Evolutionary conservation across 2,329 filamentous ascomycete species (phyloP).

Genomic region (Aspergillus oerlinghausenensis): DNA sequence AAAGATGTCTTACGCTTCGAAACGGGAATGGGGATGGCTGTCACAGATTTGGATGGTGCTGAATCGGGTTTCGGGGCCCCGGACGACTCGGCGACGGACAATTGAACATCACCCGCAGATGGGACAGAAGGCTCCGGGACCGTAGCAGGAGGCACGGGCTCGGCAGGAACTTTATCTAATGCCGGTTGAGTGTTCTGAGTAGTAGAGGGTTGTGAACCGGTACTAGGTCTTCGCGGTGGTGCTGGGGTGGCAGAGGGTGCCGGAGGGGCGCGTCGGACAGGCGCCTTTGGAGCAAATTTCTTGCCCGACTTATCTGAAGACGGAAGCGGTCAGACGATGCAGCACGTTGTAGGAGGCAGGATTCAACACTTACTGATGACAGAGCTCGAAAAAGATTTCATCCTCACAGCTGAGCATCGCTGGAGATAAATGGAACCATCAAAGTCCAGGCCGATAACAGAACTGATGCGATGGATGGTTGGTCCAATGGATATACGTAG

Average conservation of each 20-base stretch:
- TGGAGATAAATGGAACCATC: slow-evolving; percentile 1
- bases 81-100: slow-evolving; percentile 16
- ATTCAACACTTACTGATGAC: slow-evolving; percentile 44
- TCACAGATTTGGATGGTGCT: slow-evolving; percentile 8
- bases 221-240: slow-evolving; percentile 37
- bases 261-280: slow-evolving; percentile 51
- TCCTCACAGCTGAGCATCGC: slow-evolving; percentile 23
- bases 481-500: not conserved
- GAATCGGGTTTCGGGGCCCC: slow-evolving; percentile 1
- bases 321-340: slow-evolving; percentile 7
- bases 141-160: slow-evolving; percentile 9
- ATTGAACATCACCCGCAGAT: slow-evolving; percentile 8
- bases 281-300: slow-evolving; percentile 71
- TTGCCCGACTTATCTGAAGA: slow-evolving; percentile 60
- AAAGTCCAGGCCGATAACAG: not conserved
- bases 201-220: slow-evolving; percentile 31
- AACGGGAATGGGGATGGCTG: slow-evolving; percentile 24
- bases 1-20: slow-evolving; percentile 26
- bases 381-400: slow-evolving; percentile 52
- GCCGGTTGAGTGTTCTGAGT: slow-evolving; percentile 22
- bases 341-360: not conserved
- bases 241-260: slow-evolving; percentile 31
- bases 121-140: slow-evolving; percentile 8
- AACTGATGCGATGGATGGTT: not conserved
- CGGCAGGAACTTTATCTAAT: slow-evolving; percentile 14